These are phyloP conservation scores for Thermoascus crustaceus DNA, from an alignment of 2,329 filamentous ascomycete genomes.

Conservation along the genomic window DNA sequence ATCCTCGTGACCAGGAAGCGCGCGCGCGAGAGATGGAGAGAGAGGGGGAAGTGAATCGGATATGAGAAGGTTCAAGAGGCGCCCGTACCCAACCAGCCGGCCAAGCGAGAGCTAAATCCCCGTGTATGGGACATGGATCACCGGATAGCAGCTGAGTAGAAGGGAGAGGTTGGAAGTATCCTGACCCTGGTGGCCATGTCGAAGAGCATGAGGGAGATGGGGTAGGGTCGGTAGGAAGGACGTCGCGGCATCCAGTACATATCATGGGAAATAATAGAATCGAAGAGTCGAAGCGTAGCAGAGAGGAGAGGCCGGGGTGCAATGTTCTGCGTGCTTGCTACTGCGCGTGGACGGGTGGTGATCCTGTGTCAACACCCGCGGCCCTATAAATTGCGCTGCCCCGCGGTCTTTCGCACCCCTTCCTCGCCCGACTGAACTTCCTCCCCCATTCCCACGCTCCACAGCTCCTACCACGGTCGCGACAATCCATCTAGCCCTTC, in stretches of 20 bases:
- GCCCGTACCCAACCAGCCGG: too few relatives aligned
- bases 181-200: background rate
- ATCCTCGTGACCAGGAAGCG: too few relatives aligned
- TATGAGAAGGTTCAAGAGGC: too few relatives aligned
- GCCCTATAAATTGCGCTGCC: constrained; percentile 37
- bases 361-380: constrained; percentile 35
- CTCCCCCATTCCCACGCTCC: constrained; percentile 3
- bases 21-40: too few relatives aligned
- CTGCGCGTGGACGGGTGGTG: constrained; percentile 15
- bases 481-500: constrained; percentile 11
- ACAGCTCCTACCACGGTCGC: constrained; percentile 3
- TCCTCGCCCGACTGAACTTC: constrained; percentile 10
- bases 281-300: background rate
- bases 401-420: constrained; percentile 28
- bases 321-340: background rate
- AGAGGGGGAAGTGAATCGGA: too few relatives aligned
- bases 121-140: too few relatives aligned
- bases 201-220: background rate
- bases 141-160: too few relatives aligned
- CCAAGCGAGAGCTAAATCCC: too few relatives aligned
- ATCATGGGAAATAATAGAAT: too few relatives aligned
- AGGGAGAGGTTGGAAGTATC: too few relatives aligned
- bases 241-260: too few relatives aligned
- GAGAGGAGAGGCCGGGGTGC: constrained; percentile 1
- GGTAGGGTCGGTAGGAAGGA: background rate